These are phyloP conservation scores for Terfezia boudieri DNA, from an alignment of 495 filamentous ascomycete species.

Conservation along the genomic window DNA sequence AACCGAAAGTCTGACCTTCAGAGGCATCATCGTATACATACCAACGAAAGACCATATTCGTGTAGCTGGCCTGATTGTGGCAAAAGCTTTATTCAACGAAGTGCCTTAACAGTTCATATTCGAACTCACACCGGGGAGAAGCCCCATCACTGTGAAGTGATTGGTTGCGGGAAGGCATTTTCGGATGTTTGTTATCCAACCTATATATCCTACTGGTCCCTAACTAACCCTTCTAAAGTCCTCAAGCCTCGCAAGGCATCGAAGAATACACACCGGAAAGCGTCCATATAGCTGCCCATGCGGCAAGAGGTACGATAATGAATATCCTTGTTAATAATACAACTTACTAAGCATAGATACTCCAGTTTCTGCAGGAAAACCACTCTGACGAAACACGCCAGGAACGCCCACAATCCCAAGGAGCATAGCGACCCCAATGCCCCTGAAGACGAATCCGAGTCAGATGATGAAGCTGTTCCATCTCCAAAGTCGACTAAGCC, in stretches of 20 bases:
- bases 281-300: slow-evolving; percentile 65
- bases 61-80: slow-evolving; percentile 48
- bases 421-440: slow-evolving; percentile 31
- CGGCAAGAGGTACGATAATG: slow-evolving; percentile 42
- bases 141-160: slow-evolving; percentile 59
- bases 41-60: slow-evolving; percentile 64
- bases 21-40: slow-evolving; percentile 75
- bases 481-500: slow-evolving; percentile 26
- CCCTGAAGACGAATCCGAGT: slow-evolving; percentile 29
- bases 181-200: slow-evolving; percentile 44
- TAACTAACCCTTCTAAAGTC: slow-evolving; percentile 37
- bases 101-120: slow-evolving; percentile 67
- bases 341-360: slow-evolving; percentile 7
- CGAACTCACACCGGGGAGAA: slow-evolving; percentile 81
- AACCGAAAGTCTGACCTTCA: slow-evolving; percentile 84
- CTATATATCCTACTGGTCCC: slow-evolving; percentile 1
- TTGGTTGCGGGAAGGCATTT: slow-evolving; percentile 64
- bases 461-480: slow-evolving; percentile 32
- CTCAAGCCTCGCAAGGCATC: slow-evolving; percentile 67
- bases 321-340: slow-evolving; percentile 2
- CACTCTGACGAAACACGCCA: slow-evolving; percentile 65
- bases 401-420: slow-evolving; percentile 35
- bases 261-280: slow-evolving; percentile 68
- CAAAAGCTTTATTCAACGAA: slow-evolving; percentile 80
- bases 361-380: slow-evolving; percentile 70